A percentile compares a stretch with the other conserved stretches of the same genome.
Evolutionary conservation across 2,329 filamentous ascomycete species (phyloP).

Genomic region (Botrytis byssoidea): DNA sequence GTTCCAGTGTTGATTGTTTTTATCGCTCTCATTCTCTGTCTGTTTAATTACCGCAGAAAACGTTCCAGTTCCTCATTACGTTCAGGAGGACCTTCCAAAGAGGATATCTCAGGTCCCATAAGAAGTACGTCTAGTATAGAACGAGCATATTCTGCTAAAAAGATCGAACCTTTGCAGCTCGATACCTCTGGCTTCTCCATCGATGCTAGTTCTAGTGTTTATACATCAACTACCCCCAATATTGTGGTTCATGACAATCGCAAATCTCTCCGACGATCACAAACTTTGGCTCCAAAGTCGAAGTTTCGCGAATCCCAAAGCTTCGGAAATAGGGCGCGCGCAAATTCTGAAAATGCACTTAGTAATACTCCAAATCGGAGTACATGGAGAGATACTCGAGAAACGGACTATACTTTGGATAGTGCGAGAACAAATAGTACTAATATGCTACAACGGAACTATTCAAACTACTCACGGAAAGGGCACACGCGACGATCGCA

Average conservation of each 20-base stretch:
- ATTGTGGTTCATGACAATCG: constrained; percentile 1
- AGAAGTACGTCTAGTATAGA: constrained; percentile 25
- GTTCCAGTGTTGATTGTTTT: constrained; percentile 29
- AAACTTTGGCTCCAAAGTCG: constrained; percentile 21
- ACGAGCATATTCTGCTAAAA: constrained; percentile 23
- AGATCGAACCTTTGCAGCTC: constrained; percentile 28
- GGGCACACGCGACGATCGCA: constrained; percentile 31
- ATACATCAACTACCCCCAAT: constrained; percentile 13
- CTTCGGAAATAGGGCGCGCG: constrained; percentile 25
- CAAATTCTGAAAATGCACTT: constrained; percentile 34
- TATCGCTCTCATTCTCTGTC: constrained; percentile 25
- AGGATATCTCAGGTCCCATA: constrained; percentile 32
- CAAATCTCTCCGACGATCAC: constrained; percentile 17
- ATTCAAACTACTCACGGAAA: constrained; percentile 37
- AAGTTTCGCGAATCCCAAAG: constrained; percentile 22
- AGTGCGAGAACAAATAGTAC: constrained; percentile 29
- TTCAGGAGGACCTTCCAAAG: constrained; percentile 24
- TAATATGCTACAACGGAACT: constrained; percentile 28
- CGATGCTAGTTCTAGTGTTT: constrained; percentile 14
- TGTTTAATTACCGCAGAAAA: constrained; percentile 29
- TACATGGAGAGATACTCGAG: constrained; percentile 34
- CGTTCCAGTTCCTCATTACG: constrained; percentile 23
- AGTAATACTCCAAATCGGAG: constrained; percentile 26
- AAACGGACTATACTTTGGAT: constrained; percentile 26
- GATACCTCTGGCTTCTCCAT: constrained; percentile 32